Evolutionary conservation across 345 rosid species (phyloP).

Genomic region (Excoecaria agallocha): DNA sequence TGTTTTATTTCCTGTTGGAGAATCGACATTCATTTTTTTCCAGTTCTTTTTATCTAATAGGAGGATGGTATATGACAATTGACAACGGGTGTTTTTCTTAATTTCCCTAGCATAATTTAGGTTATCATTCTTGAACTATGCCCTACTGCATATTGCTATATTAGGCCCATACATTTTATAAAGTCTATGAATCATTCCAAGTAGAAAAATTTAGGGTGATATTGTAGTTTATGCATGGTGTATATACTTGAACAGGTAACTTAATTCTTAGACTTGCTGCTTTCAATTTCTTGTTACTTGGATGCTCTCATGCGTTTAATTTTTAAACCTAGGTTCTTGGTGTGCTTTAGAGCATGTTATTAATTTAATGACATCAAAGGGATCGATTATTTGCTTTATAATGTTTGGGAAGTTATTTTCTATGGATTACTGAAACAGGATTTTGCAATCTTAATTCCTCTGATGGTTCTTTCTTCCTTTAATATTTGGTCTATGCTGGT

Average conservation of each 20-base stretch:
- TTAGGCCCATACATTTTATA: too few species aligned
- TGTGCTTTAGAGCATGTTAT: not conserved
- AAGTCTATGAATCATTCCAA: too few species aligned
- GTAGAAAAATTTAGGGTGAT: too few species aligned
- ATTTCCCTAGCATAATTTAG: too few species aligned
- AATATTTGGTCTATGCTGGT: not conserved
- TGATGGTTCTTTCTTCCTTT: not conserved
- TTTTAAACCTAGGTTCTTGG: not conserved
- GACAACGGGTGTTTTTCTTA: too few species aligned
- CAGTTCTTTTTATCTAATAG: too few species aligned
- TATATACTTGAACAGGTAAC: not conserved
- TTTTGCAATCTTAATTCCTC: not conserved
- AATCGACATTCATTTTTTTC: too few species aligned
- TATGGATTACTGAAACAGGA: not conserved
- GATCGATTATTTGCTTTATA: not conserved
- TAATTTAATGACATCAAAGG: not conserved
- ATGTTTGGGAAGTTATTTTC: not conserved
- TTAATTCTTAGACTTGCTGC: not conserved
- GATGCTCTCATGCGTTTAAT: not conserved
- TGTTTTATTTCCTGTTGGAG: too few species aligned
- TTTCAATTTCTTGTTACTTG: not conserved
- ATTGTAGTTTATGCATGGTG: too few species aligned
- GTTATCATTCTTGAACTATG: too few species aligned
- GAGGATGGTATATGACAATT: too few species aligned
- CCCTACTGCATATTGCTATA: too few species aligned